Conservation (phyloP, 352 stramenopile species). For the Globisporangium paroecandrum region DNA sequence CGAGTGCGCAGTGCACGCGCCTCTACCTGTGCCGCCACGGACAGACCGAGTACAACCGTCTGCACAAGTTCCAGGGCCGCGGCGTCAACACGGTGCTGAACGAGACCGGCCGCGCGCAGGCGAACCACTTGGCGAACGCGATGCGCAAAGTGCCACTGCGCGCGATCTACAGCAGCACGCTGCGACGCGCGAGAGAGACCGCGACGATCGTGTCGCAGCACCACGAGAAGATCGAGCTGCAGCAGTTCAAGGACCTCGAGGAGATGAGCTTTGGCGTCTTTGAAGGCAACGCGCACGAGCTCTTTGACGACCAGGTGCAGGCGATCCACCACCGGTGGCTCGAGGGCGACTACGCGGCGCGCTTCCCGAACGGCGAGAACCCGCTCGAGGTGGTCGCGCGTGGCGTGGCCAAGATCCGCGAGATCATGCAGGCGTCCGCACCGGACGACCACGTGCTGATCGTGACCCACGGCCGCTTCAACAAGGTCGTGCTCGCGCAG, state of each 20-base stretch:
- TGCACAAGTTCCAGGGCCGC: constrained; percentile 72
- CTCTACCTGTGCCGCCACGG: constrained; percentile 79
- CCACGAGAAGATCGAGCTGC: constrained; percentile 51
- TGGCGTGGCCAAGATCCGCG: constrained; percentile 61
- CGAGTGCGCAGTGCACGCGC: constrained; percentile 46
- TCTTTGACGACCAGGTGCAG: constrained; percentile 49
- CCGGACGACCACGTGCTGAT: constrained; percentile 66
- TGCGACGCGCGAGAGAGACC: constrained; percentile 16
- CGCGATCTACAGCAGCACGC: constrained; percentile 63
- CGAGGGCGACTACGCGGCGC: constrained; percentile 40
- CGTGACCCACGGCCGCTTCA: constrained; percentile 82
- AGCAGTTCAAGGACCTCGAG: constrained; percentile 65
- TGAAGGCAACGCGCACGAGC: constrained; percentile 55
- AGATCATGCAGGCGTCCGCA: constrained; percentile 32
- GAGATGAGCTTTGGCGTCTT: constrained; percentile 84
- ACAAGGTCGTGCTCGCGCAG: constrained; percentile 76
- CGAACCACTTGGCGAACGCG: constrained; percentile 48
- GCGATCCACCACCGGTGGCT: constrained; percentile 65
- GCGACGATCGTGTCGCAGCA: constrained; percentile 37
- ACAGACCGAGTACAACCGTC: constrained; percentile 74
- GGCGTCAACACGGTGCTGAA: constrained; percentile 78
- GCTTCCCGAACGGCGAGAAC: constrained; percentile 66
- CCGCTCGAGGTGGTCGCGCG: constrained; percentile 64
- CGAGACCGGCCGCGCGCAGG: constrained; percentile 50
- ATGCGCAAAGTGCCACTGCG: constrained; percentile 68